Conservation (phyloP, 2,329 filamentous ascomycete species). For the Eutypa lata region DNA sequence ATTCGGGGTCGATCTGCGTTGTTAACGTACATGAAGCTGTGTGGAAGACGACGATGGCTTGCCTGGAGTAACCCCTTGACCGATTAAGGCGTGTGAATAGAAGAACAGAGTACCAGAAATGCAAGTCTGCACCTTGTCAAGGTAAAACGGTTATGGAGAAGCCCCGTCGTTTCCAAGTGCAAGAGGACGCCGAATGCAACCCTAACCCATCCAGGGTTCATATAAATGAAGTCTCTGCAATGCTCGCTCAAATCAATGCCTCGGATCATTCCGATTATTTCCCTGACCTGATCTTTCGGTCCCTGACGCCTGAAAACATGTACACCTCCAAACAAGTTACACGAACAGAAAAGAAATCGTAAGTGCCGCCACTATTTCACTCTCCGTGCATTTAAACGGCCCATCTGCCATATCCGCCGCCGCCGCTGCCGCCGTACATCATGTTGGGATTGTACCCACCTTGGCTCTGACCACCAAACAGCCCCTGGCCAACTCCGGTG, state of each 20-base stretch:
- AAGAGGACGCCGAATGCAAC: conserved; percentile 34
- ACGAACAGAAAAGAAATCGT: conserved; percentile 11
- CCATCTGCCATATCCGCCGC: conserved; percentile 68
- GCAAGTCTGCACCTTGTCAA: conserved; percentile 27
- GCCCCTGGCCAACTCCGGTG: conserved; percentile 81
- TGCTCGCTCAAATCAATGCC: conserved; percentile 46
- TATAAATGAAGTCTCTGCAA: conserved; percentile 40
- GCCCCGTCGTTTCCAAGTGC: conserved; percentile 32
- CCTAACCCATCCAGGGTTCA: conserved; percentile 28
- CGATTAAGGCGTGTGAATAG: conserved; percentile 28
- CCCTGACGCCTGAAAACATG: conserved; percentile 15
- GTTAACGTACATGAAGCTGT: conserved; percentile 66
- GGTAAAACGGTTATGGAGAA: conserved; percentile 26
- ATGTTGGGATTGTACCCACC: conserved; percentile 90
- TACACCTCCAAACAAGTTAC: conserved; percentile 26
- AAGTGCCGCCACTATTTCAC: conserved; percentile 16
- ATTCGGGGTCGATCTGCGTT: conserved; percentile 35
- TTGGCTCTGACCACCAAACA: conserved; percentile 86
- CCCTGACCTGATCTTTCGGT: conserved; percentile 25
- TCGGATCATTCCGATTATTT: conserved; percentile 29
- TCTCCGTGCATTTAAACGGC: conserved; percentile 9
- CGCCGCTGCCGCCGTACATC: conserved; percentile 67
- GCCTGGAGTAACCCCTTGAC: conserved; percentile 51
- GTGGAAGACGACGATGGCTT: conserved; percentile 70
- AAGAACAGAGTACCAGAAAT: conserved; percentile 19